Conservation (phyloP, 805 yeast species). For the Wickerhamiella allomyrinae region DNA sequence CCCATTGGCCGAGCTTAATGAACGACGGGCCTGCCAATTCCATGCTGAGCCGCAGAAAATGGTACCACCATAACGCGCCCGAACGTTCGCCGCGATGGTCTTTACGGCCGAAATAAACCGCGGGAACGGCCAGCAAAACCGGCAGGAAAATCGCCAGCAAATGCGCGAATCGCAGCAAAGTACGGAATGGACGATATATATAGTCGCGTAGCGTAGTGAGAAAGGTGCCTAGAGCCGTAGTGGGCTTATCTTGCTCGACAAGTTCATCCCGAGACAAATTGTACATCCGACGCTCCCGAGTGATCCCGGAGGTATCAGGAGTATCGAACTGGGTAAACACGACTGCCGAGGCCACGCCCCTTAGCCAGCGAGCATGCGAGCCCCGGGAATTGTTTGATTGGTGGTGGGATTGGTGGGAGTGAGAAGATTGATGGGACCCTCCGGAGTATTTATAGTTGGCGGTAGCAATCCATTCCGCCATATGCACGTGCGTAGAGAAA, state of each 20-base stretch:
- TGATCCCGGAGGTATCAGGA: not conserved
- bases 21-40: constrained; percentile 87
- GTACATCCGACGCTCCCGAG: constrained; percentile 4
- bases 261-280: not conserved
- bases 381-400: no score
- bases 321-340: constrained; percentile 4
- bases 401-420: no score
- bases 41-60: constrained; percentile 45
- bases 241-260: not conserved
- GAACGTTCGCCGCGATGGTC: constrained; percentile 30
- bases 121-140: constrained; percentile 48
- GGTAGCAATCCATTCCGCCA: no score
- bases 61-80: constrained; percentile 64
- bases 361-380: no score
- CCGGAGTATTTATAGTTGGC: no score
- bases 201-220: constrained; percentile 19
- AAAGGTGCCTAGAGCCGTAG: constrained; percentile 2
- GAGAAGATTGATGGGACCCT: no score
- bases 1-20: constrained; percentile 87
- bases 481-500: no score
- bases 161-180: constrained; percentile 55
- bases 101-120: constrained; percentile 35
- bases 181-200: constrained; percentile 53
- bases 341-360: not conserved
- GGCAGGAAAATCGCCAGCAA: constrained; percentile 58